Evolutionary conservation across 2,329 filamentous ascomycete genomes (phyloP), one percentile per base, ranked within the genome.

Genomic region (Westerdykella aurantiaca): DNA sequence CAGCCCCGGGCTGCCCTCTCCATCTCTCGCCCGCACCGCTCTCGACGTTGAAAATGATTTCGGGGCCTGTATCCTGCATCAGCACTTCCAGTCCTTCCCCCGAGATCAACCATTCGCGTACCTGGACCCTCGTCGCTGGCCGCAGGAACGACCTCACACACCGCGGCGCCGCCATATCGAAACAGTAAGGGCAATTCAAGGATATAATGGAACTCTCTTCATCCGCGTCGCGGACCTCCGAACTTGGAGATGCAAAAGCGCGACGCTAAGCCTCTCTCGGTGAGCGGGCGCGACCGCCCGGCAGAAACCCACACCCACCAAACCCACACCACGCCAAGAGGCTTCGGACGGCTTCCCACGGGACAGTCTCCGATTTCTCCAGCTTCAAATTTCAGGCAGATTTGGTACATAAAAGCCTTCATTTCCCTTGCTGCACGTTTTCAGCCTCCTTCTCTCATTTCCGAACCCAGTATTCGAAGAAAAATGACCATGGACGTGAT

Each of bases 81-180:
- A 14, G 17, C 33, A 14, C 33, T 37, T 37, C 17, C 40, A 34
- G 17, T 7, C 11, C 21, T 6, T 11, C 21, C 25, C 39, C 42
- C 47, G 40, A 21, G n/a, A 12, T 39, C 12, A 5, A 43, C 34
- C 41, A 55, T 43, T 4, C 4, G 3, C 25, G 25, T 48, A 73
- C 72, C 60, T 66, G 69, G 33, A 68, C 51, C 50, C 71, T 62
- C 60, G 72, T 74, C 21, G 62, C 60, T 14, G 69, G 60, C 50
- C 66, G 64, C 48, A 70, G 51, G 6, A 73, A 62, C 39, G 72
- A 70, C 56, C 70, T 63, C 50, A 67, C 56, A 63, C 68, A 72
- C 51, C 67, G 56, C 43, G 70, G 69, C 47, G 64, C 58, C 44
- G 72, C 68, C 72, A 75, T 75, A 35, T 9, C 16, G 17, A 29